These are phyloP conservation scores for Fusarium pilosicola DNA, from an alignment of 2,329 filamentous ascomycete species.

Conservation along the genomic window DNA sequence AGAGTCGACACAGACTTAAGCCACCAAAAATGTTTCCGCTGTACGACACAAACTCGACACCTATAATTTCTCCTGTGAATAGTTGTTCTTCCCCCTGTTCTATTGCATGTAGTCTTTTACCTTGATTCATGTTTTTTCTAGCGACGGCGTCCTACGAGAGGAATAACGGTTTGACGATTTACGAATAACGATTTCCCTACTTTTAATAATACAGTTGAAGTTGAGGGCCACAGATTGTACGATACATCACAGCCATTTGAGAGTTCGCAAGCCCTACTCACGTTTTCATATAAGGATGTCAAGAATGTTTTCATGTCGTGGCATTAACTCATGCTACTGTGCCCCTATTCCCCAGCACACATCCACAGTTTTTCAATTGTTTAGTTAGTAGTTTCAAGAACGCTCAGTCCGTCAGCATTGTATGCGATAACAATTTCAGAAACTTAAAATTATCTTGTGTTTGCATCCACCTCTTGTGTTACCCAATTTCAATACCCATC, in stretches of 20 bases:
- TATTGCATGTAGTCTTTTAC: conserved; percentile 26
- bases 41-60: not conserved
- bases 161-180: conserved; percentile 36
- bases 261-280: conserved; percentile 18
- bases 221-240: conserved; percentile 40
- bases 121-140: conserved; percentile 24
- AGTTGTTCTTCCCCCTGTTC: not conserved
- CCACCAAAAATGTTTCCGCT: not conserved
- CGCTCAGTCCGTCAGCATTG: conserved; percentile 42
- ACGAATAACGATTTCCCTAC: conserved; percentile 41
- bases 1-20: conserved; percentile 22
- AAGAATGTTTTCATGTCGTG: conserved; percentile 27
- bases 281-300: conserved; percentile 14
- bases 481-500: not conserved
- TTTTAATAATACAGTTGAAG: conserved; percentile 18
- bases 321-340: conserved; percentile 24
- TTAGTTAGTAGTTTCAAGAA: conserved; percentile 39
- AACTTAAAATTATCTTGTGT: conserved; percentile 34
- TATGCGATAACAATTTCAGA: conserved; percentile 40
- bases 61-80: not conserved
- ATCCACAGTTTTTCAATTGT: conserved; percentile 16
- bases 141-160: conserved; percentile 32
- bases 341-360: conserved; percentile 3
- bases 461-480: conserved; percentile 33
- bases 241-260: conserved; percentile 26